Conservation (phyloP, 345 rosid species). For the Syzygium aqueum region DNA sequence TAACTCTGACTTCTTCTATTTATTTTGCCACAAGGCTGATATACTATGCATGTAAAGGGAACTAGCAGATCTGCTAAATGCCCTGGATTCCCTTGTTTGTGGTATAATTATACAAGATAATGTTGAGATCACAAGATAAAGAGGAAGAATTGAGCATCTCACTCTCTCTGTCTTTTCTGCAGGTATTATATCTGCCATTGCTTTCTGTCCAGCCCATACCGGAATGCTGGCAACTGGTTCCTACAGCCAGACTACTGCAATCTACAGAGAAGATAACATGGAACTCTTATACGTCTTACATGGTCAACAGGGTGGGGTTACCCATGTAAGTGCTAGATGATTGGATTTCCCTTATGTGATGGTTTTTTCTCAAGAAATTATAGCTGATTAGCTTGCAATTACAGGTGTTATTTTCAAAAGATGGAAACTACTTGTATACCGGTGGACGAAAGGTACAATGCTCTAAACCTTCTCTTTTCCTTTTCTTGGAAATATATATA, state of each 20-base stretch:
- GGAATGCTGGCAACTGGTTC: conserved; percentile 96
- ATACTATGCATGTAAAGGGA: background rate
- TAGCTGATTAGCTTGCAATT: conserved; percentile 8
- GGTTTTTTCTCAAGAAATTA: background rate
- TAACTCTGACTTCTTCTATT: background rate
- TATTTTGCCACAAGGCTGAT: background rate
- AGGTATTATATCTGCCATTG: conserved; percentile 84
- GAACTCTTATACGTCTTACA: conserved; percentile 83
- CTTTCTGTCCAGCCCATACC: conserved; percentile 69
- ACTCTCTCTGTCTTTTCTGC: conserved; percentile 9
- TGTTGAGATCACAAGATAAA: background rate
- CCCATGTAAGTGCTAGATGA: conserved; percentile 57
- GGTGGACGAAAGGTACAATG: conserved; percentile 84
- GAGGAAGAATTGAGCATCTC: background rate
- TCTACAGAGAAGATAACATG: conserved; percentile 92
- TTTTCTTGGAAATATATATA: background rate
- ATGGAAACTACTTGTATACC: conserved; percentile 85
- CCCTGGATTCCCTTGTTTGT: background rate
- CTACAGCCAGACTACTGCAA: conserved; percentile 73
- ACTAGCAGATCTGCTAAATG: background rate
- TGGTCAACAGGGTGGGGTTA: conserved; percentile 96
- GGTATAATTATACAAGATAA: background rate
- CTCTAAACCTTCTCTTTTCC: background rate
- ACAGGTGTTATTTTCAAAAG: conserved; percentile 91
- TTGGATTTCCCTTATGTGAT: background rate